Percentiles rank a stretch among this genome's conserved stretches.
phyloP scores from a whole-genome alignment of 2,329 filamentous ascomycete species.

The Alternaria arborescens region DNA sequence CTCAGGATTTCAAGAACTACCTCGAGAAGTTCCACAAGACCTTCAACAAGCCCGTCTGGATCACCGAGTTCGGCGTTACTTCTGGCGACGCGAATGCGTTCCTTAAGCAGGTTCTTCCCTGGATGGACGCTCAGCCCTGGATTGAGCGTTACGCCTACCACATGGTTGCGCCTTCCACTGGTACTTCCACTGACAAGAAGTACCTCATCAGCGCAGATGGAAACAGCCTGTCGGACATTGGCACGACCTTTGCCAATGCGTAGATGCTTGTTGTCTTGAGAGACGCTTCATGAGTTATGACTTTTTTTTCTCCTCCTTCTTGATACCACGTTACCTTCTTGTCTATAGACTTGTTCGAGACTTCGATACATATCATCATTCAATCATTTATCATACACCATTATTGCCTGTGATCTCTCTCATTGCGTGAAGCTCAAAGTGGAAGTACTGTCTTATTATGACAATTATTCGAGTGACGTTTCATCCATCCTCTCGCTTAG shows the following conservation, averaged over 20 bases:
- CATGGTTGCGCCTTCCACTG: conserved; percentile 35
- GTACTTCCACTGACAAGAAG: conserved; percentile 22
- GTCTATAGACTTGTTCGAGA: not conserved
- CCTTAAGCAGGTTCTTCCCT: conserved; percentile 44
- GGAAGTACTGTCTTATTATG: too few relatives aligned
- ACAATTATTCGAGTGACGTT: too few relatives aligned
- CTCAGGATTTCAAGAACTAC: conserved; percentile 47
- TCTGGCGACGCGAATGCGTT: conserved; percentile 38
- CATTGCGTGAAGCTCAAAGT: not conserved
- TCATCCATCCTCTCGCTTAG: too few relatives aligned
- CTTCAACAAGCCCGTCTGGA: conserved; percentile 46
- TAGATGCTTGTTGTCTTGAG: conserved; percentile 7
- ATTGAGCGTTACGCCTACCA: conserved; percentile 49
- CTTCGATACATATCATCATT: not conserved
- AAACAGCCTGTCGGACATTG: conserved; percentile 30
- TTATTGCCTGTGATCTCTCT: not conserved
- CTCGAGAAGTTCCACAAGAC: conserved; percentile 47
- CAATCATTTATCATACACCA: not conserved
- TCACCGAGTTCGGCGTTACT: conserved; percentile 48
- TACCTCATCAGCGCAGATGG: conserved; percentile 32
- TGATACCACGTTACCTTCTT: conserved; percentile 41
- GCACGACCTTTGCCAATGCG: conserved; percentile 24
- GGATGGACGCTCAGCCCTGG: conserved; percentile 44
- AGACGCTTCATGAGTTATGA: conserved; percentile 17
- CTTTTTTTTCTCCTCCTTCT: conserved; percentile 38